Conservation (phyloP, 169 alveolate species). For the Eimeria tenella region DNA sequence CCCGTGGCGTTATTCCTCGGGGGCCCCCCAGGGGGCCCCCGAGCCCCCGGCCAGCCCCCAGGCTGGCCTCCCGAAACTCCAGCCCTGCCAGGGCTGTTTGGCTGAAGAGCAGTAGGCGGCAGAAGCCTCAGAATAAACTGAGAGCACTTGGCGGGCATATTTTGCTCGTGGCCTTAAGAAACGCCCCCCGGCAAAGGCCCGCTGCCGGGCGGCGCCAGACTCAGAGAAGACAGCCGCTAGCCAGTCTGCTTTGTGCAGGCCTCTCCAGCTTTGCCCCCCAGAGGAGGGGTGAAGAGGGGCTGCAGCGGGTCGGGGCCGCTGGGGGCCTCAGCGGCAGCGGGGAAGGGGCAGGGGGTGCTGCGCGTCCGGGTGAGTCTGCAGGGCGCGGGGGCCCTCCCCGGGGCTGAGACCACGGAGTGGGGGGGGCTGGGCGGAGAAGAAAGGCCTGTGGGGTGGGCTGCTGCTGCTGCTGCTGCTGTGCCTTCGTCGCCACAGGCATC, state of each 20-base stretch:
- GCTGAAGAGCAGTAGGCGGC: too few relatives aligned
- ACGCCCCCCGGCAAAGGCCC: background rate
- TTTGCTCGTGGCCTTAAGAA: too few relatives aligned
- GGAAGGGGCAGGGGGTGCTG: constrained; percentile 2
- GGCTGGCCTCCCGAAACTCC: too few relatives aligned
- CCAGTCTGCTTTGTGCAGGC: background rate
- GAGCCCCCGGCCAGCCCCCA: too few relatives aligned
- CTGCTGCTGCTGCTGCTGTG: background rate
- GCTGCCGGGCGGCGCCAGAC: background rate
- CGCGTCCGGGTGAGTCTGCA: constrained; percentile 7
- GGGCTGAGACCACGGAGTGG: background rate
- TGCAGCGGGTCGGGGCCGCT: background rate
- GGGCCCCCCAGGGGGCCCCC: too few relatives aligned
- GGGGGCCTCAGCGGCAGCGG: background rate
- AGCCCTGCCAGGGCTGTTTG: too few relatives aligned
- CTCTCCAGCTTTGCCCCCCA: background rate
- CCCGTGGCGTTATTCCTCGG: too few relatives aligned
- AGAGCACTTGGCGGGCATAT: too few relatives aligned
- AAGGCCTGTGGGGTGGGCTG: background rate
- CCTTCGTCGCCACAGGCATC: background rate
- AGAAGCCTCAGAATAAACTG: too few relatives aligned
- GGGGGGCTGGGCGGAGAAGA: background rate
- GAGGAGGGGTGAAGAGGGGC: background rate
- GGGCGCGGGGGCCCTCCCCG: background rate
- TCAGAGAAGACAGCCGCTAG: background rate